These are phyloP conservation scores for Cymodocea nodosa DNA, from an alignment of 116 monocot species.

Conservation along the genomic window DNA sequence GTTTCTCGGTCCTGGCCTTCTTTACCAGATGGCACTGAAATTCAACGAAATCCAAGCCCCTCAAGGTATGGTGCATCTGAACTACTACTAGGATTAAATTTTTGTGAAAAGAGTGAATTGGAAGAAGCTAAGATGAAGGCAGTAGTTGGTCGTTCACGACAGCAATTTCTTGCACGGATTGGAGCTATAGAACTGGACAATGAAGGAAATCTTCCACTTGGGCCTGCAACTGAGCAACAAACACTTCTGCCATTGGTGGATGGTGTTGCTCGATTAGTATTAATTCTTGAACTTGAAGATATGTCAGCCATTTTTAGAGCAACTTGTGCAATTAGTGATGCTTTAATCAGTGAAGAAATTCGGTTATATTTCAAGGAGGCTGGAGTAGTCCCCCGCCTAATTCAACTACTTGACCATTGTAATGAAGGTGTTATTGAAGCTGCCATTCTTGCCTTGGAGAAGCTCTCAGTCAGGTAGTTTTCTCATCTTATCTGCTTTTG, in stretches of 20 bases:
- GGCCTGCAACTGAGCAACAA: constrained; percentile 17
- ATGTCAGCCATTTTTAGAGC: constrained; percentile 50
- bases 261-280: constrained; percentile 74
- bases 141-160: constrained; percentile 77
- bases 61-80: constrained; percentile 87
- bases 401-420: constrained; percentile 42
- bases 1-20: constrained; percentile 68
- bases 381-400: constrained; percentile 49
- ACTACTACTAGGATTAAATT: constrained; percentile 60
- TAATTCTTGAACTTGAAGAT: constrained; percentile 82
- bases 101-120: constrained; percentile 30
- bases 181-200: constrained; percentile 66
- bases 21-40: constrained; percentile 70
- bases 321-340: constrained; percentile 61
- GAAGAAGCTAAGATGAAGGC: constrained; percentile 67
- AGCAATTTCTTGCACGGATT: constrained; percentile 86
- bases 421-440: constrained; percentile 32
- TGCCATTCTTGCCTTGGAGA: constrained; percentile 59
- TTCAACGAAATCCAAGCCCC: constrained; percentile 31
- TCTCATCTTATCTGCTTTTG: background rate
- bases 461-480: constrained; percentile 51
- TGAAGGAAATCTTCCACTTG: constrained; percentile 12
- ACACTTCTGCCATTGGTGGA: constrained; percentile 68
- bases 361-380: constrained; percentile 74
- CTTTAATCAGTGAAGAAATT: constrained; percentile 52